Evolutionary conservation across 2,329 filamentous ascomycete species (phyloP).

Genomic region (Trichoderma afroharzianum): DNA sequence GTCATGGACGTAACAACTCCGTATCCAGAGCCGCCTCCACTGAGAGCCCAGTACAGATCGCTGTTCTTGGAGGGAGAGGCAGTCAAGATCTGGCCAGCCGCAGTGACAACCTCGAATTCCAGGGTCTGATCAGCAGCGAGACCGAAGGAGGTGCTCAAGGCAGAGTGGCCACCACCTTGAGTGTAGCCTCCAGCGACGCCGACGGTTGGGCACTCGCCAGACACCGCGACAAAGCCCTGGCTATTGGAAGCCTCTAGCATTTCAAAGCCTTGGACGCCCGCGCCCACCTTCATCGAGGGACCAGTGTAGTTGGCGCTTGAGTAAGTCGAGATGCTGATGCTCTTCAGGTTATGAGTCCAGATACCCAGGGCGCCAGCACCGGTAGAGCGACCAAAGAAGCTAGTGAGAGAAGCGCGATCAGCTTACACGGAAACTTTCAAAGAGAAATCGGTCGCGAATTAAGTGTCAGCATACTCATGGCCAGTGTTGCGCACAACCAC

Average conservation of each 20-base stretch:
- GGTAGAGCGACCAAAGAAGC: slow-evolving; percentile 50
- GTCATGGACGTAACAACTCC: slow-evolving; percentile 41
- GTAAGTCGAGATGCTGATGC: slow-evolving; percentile 38
- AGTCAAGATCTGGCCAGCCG: slow-evolving; percentile 43
- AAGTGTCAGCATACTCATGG: slow-evolving; percentile 42
- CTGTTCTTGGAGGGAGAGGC: slow-evolving; percentile 37
- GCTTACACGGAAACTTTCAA: background rate
- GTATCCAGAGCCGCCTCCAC: slow-evolving; percentile 51
- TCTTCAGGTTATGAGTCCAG: slow-evolving; percentile 42
- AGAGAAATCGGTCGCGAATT: background rate
- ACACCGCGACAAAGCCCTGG: slow-evolving; percentile 47
- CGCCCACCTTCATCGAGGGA: slow-evolving; percentile 49
- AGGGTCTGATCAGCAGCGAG: slow-evolving; percentile 57
- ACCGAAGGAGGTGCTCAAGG: slow-evolving; percentile 50
- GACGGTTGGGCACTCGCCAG: slow-evolving; percentile 55
- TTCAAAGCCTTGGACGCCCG: slow-evolving; percentile 51
- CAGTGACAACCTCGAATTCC: slow-evolving; percentile 51
- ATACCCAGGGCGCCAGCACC: slow-evolving; percentile 44
- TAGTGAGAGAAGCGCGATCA: background rate
- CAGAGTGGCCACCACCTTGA: slow-evolving; percentile 56
- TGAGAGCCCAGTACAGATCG: slow-evolving; percentile 61
- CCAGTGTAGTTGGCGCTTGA: slow-evolving; percentile 45
- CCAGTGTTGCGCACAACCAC: slow-evolving; percentile 51
- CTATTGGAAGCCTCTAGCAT: slow-evolving; percentile 43
- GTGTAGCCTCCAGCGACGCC: slow-evolving; percentile 58